phyloP scores from a whole-genome alignment of 1,284 basidiomycete genomes.

The Moesziomyces sp. region DNA sequence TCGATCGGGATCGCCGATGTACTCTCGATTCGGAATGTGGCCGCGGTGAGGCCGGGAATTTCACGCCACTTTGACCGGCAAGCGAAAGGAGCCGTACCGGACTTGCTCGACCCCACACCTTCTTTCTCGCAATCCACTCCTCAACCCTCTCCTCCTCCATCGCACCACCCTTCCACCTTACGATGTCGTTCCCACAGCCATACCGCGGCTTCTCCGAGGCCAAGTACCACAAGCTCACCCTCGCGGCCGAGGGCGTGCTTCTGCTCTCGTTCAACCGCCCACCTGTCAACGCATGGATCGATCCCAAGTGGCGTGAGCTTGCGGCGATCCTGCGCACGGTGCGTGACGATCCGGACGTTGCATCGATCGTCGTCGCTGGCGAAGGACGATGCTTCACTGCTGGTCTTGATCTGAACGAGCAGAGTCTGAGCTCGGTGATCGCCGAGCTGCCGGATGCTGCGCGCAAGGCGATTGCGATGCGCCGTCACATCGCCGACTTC shows the following conservation, averaged over 20 bases:
- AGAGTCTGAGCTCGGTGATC: conserved; percentile 23
- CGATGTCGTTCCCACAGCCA: conserved; percentile 46
- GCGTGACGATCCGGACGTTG: conserved; percentile 57
- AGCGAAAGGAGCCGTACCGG: conserved; percentile 9
- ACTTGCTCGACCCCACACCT: conserved; percentile 4
- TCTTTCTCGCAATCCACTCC: not conserved
- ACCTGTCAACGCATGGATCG: conserved; percentile 63
- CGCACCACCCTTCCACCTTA: not conserved
- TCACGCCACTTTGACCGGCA: conserved; percentile 9
- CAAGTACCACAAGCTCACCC: conserved; percentile 55
- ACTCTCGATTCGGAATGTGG: not conserved
- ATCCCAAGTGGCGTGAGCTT: conserved; percentile 62
- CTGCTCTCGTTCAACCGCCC: conserved; percentile 59
- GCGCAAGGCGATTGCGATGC: conserved; percentile 56
- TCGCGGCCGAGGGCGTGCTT: conserved; percentile 54
- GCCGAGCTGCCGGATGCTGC: conserved; percentile 55
- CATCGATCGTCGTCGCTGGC: conserved; percentile 62
- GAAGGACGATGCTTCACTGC: conserved; percentile 66
- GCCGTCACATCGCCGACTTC: conserved; percentile 62
- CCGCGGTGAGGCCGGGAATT: conserved; percentile 6
- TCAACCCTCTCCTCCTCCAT: not conserved
- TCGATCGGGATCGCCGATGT: conserved; percentile 3
- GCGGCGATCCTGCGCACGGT: conserved; percentile 53
- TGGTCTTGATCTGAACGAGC: conserved; percentile 61
- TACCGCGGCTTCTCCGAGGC: conserved; percentile 35